A percentile compares a stretch with the other conserved stretches of the same genome.
Conservation (phyloP, 1,284 basidiomycete species). For the Ceratobasidium sp. region DNA sequence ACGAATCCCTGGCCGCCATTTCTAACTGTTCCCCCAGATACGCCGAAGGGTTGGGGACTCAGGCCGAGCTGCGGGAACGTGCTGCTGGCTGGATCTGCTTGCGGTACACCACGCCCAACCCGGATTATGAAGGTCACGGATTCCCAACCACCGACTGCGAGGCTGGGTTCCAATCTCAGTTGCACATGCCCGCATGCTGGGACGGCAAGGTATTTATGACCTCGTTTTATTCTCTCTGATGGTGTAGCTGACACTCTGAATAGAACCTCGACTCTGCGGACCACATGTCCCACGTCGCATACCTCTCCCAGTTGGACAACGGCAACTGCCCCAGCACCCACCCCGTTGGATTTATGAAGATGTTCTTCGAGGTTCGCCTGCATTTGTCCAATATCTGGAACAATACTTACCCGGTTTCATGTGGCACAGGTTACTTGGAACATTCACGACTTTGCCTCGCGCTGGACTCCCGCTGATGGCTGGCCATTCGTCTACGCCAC, state of each 20-base stretch:
- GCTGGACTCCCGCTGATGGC: conserved; percentile 56
- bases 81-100: conserved; percentile 62
- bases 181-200: conserved; percentile 63
- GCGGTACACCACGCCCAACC: conserved; percentile 54
- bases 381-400: neutral
- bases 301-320: conserved; percentile 59
- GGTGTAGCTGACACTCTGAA: neutral
- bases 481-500: conserved; percentile 64
- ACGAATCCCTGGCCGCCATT: neutral
- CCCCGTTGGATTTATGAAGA: conserved; percentile 62
- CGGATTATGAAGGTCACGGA: conserved; percentile 54
- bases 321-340: conserved; percentile 63
- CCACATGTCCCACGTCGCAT: conserved; percentile 58
- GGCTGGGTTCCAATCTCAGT: conserved; percentile 56
- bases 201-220: conserved; percentile 59
- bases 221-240: neutral
- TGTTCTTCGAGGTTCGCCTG: conserved; percentile 62
- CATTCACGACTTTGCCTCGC: conserved; percentile 56
- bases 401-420: neutral
- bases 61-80: conserved; percentile 58
- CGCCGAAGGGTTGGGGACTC: conserved; percentile 35
- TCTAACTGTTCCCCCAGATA: neutral
- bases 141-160: conserved; percentile 63
- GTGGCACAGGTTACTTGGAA: conserved; percentile 60
- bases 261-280: conserved; percentile 50